Evolutionary conservation across 352 stramenopile species (phyloP), one percentile per base, ranked within the genome.

Genomic region (Phytophthora quininea): DNA sequence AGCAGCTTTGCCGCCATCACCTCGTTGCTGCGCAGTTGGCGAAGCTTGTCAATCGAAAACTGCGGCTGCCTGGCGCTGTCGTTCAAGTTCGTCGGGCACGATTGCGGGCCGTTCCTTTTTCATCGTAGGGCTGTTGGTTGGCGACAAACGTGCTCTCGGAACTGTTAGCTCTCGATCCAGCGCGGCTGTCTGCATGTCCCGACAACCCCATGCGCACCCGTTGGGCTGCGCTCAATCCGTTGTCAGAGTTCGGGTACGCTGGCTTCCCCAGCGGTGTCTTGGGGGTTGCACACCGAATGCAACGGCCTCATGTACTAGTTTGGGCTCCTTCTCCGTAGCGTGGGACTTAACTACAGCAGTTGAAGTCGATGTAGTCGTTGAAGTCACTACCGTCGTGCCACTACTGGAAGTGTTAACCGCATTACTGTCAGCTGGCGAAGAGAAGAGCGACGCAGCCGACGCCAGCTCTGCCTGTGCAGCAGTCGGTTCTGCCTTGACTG

Each of bases 121-220:
- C 67, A 38, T 82, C 63, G 24, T 80, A 78, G 3, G 55, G 31
- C 15, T 65, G 58, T 51, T 69, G 27, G n/a, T 67, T 58, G 1
- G 49, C 53, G 10, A 59, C 50, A 48, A 77, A 69, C 33, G 75
- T 40, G 40, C 79, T 73, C 52, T 82, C 72, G 29, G 72, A 76
- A 19, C 60, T 79, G n/a, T 73, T 74, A 9, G 69, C 49, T 11
- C 67, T 73, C 32, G 73, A 66, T 31, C 58, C 67, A 1, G 68
- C 71, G 15, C 56, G 57, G 49, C 59, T 57, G 50, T 69, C 69
- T 60, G 67, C 40, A 37, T 88, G 80, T 5, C 60, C 54, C 0
- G 82, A 84, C 12, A 89, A 49, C 30, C 80, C 86, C 53, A 91
- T 74, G 1, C 84, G 80, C 35, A 88, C 74, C 5, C 76, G 77